phyloP scores from a whole-genome alignment of 192 early-diverging fungal genomes.

The Backusella mclennaniae region DNA sequence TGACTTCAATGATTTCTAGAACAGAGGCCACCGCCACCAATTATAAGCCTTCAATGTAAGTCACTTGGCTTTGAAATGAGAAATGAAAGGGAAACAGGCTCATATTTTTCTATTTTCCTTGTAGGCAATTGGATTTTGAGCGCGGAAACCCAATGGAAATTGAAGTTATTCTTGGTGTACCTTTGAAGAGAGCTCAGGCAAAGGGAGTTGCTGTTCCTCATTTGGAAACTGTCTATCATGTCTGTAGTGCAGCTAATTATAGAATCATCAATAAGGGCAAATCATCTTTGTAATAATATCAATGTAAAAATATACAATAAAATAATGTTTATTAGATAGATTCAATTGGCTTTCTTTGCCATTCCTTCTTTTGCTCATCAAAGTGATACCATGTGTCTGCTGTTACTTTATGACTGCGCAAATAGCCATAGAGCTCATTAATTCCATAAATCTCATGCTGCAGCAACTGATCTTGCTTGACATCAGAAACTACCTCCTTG shows the following conservation, averaged over 20 bases:
- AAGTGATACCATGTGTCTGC: conserved; percentile 28
- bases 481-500: conserved; percentile 35
- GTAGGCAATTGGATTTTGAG: conserved; percentile 43
- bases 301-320: not conserved
- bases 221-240: conserved; percentile 11
- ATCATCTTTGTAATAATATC: not conserved
- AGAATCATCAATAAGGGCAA: not conserved
- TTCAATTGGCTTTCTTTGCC: conserved; percentile 14
- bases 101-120: not conserved
- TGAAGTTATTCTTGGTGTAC: conserved; percentile 38
- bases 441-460: conserved; percentile 34
- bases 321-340: not conserved
- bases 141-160: conserved; percentile 41
- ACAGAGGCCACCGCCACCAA: conserved; percentile 34
- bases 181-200: conserved; percentile 36
- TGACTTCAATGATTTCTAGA: conserved; percentile 35
- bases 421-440: conserved; percentile 27
- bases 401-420: conserved; percentile 28
- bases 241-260: conserved; percentile 12
- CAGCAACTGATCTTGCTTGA: conserved; percentile 29
- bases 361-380: conserved; percentile 3
- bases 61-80: not conserved
- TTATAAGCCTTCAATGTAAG: conserved; percentile 47
- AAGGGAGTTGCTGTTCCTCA: conserved; percentile 28
- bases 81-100: not conserved